Evolutionary conservation across 2,329 filamentous ascomycete genomes (phyloP).

Genomic region (Colletotrichum sojae): DNA sequence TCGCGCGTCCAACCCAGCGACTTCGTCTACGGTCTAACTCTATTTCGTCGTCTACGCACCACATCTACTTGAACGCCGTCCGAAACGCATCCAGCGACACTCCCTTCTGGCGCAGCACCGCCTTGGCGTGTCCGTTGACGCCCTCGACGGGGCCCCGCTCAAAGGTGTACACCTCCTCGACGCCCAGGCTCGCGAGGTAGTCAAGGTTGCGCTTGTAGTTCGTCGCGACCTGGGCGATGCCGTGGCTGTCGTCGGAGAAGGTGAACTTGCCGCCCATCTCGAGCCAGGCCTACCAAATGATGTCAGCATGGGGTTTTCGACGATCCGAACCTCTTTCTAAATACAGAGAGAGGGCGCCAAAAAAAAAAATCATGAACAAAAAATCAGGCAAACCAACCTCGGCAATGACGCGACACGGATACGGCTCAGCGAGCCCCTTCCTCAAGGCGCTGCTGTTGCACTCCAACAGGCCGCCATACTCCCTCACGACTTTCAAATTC

Average conservation of each 20-base stretch:
- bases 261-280: conserved; percentile 84
- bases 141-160: conserved; percentile 52
- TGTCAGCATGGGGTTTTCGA: not conserved
- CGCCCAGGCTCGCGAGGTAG: conserved; percentile 78
- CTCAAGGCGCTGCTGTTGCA: conserved; percentile 89
- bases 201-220: conserved; percentile 81
- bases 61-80: conserved; percentile 44
- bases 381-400: conserved; percentile 65
- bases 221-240: conserved; percentile 86
- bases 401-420: conserved; percentile 85
- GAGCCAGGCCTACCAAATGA: conserved; percentile 73
- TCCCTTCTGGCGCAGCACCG: conserved; percentile 57
- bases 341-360: conserved; percentile 12
- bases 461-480: conserved; percentile 88
- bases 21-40: not conserved
- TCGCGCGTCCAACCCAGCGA: not conserved
- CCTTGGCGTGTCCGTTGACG: conserved; percentile 48
- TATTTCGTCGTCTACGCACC: not conserved
- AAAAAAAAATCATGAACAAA: conserved; percentile 12
- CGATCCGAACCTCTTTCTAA: too few species aligned
- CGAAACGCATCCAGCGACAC: conserved; percentile 60
- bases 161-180: conserved; percentile 73
- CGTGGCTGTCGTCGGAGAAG: conserved; percentile 95
- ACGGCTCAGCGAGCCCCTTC: conserved; percentile 92
- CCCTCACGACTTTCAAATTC: conserved; percentile 79